These are phyloP conservation scores for Pythium sp. DNA, from an alignment of 352 stramenopile genomes.

Conservation along the genomic window DNA sequence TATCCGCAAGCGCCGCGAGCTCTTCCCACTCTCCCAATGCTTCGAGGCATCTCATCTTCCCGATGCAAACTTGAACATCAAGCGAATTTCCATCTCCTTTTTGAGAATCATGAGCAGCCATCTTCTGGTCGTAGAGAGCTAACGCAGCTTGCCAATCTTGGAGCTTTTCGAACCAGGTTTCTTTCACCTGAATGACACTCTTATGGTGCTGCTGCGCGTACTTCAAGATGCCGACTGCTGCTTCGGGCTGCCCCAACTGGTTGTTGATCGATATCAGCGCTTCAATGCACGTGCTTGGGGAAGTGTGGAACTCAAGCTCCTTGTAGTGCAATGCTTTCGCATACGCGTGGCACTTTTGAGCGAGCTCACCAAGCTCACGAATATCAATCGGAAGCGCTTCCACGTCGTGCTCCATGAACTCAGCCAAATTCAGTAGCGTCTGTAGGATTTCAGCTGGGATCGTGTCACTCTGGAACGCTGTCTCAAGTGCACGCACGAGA, in stretches of 20 bases:
- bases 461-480: conserved; percentile 90
- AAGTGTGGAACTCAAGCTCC: conserved; percentile 94
- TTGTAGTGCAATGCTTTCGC: conserved; percentile 96
- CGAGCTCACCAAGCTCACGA: conserved; percentile 91
- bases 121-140: conserved; percentile 90
- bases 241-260: conserved; percentile 95
- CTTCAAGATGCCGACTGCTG: conserved; percentile 97
- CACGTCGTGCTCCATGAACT: conserved; percentile 99
- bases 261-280: conserved; percentile 99
- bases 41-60: conserved; percentile 97
- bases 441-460: conserved; percentile 97
- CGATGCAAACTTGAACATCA: conserved; percentile 93
- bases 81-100: conserved; percentile 16
- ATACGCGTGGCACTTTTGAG: conserved; percentile 96
- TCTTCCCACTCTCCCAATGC: conserved; percentile 95
- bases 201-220: conserved; percentile 82
- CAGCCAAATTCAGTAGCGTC: conserved; percentile 95
- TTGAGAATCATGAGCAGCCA: conserved; percentile 22
- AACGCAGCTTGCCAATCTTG: conserved; percentile 97
- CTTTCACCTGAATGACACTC: conserved; percentile 87
- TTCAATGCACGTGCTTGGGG: conserved; percentile 95
- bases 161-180: conserved; percentile 98
- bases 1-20: conserved; percentile 84
- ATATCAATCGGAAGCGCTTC: conserved; percentile 96
- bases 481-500: conserved; percentile 92